These are phyloP conservation scores for Neohortaea acidophila DNA, from an alignment of 495 filamentous ascomycete genomes.

Conservation along the genomic window DNA sequence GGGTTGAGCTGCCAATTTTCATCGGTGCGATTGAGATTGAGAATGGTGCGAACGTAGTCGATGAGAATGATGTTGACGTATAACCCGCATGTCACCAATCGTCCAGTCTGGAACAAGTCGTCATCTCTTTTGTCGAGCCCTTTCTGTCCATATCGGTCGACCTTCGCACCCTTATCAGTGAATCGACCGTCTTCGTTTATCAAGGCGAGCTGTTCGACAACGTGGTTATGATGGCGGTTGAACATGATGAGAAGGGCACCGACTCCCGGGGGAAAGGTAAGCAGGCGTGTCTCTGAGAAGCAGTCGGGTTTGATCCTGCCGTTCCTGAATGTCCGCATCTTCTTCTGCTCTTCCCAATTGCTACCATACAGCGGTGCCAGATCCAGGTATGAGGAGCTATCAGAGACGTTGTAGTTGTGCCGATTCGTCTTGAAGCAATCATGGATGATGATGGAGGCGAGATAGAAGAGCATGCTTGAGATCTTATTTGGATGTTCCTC, in stretches of 20 bases:
- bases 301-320: constrained; percentile 74
- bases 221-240: constrained; percentile 37
- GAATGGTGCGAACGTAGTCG: constrained; percentile 32
- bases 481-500: constrained; percentile 63
- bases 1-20: constrained; percentile 28
- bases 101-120: constrained; percentile 29
- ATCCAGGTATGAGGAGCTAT: constrained; percentile 76
- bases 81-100: constrained; percentile 27
- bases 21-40: constrained; percentile 29
- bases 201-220: constrained; percentile 36
- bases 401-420: constrained; percentile 39
- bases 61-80: constrained; percentile 30
- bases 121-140: constrained; percentile 25
- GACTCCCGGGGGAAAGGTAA: constrained; percentile 77
- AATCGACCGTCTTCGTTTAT: constrained; percentile 50
- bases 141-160: constrained; percentile 13
- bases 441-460: constrained; percentile 82
- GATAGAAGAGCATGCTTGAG: constrained; percentile 77
- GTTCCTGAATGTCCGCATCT: constrained; percentile 62
- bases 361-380: constrained; percentile 76
- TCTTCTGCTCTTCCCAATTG: constrained; percentile 57
- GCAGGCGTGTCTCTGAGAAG: constrained; percentile 59
- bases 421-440: constrained; percentile 52
- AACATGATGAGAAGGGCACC: constrained; percentile 52
- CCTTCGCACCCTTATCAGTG: constrained; percentile 12